phyloP scores from a whole-genome alignment of 306 rosid species.

The Abrus precatorius region DNA sequence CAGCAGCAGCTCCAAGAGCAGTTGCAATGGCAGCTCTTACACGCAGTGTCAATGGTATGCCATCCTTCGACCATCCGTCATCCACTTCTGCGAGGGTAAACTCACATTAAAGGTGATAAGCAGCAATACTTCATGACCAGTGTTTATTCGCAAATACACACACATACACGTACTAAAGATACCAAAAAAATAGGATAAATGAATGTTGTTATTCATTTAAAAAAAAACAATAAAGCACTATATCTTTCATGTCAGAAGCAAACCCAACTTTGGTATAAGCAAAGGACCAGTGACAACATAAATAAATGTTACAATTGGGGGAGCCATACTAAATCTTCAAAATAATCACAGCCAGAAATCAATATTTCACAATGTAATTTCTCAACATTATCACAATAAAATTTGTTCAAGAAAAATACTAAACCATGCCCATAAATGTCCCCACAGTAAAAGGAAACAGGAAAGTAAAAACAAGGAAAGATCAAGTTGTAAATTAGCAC shows the following conservation, averaged over 20 bases:
- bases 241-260: conserved; percentile 6
- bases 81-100: conserved; percentile 54
- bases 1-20: conserved; percentile 95
- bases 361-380: conserved; percentile 21
- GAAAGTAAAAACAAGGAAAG: not conserved
- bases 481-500: not conserved
- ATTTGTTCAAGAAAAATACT: not conserved
- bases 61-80: conserved; percentile 55
- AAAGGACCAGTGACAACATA: not conserved
- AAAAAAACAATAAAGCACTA: not conserved
- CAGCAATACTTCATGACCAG: conserved; percentile 27
- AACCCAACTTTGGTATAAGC: not conserved
- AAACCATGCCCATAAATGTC: not conserved
- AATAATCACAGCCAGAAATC: not conserved
- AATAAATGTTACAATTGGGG: conserved; percentile 11
- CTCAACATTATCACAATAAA: not conserved
- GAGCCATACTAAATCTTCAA: conserved; percentile 2
- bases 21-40: conserved; percentile 87
- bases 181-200: not conserved
- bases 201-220: not conserved
- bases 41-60: conserved; percentile 68
- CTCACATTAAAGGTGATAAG: conserved; percentile 31
- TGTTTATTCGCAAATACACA: not conserved
- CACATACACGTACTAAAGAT: not conserved
- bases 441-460: not conserved